Conservation (phyloP, 208 protist genomes). For the Porcisia deanei region DNA sequence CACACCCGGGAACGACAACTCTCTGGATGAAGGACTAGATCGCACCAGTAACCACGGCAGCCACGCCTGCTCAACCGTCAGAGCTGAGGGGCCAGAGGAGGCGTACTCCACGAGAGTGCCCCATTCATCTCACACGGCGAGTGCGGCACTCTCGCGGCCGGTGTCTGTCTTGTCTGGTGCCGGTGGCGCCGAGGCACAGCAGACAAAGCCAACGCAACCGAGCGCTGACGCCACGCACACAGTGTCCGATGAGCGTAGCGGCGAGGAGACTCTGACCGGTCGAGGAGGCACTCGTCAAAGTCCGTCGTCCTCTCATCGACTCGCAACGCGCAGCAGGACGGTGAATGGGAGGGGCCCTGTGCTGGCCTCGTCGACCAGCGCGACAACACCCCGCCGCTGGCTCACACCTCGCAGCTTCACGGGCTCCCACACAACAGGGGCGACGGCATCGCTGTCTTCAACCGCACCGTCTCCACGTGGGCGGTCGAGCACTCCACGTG, state of each 20-base stretch:
- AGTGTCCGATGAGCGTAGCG: not conserved
- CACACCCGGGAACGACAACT: not conserved
- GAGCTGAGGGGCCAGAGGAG: not conserved
- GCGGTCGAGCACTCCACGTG: not conserved
- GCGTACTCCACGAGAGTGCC: not conserved
- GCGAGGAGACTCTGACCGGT: not conserved
- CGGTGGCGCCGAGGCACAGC: not conserved
- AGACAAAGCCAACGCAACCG: not conserved
- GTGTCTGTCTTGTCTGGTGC: not conserved
- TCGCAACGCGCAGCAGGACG: not conserved
- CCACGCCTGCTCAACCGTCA: not conserved
- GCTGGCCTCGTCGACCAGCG: not conserved
- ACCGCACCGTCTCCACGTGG: not conserved
- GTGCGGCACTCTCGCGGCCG: not conserved
- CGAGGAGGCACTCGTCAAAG: not conserved
- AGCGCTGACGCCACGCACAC: not conserved
- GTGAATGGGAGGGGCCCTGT: not conserved
- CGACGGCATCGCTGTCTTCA: not conserved
- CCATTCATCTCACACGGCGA: not conserved
- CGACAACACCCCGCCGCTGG: not conserved
- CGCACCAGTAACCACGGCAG: not conserved
- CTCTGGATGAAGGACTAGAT: not conserved
- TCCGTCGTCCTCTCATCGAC: conserved; percentile 1
- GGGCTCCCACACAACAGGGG: not conserved
- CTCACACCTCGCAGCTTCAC: conserved; percentile 1